Base-by-base conservation (phyloP, 371 early-diverging fungal species). In the Gilbertella persicaria region DNA sequence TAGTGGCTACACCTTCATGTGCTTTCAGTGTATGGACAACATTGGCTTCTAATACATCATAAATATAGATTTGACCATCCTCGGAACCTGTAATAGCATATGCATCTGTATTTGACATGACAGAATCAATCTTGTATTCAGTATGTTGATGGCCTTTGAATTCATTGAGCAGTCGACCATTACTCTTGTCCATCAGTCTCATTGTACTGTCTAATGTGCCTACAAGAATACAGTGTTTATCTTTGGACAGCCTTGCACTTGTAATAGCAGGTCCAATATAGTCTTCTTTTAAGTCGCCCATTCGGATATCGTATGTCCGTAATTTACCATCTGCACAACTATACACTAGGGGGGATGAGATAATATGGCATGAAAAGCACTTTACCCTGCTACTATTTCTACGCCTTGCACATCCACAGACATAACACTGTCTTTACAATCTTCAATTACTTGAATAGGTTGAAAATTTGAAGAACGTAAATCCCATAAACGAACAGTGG, bases 401-500 rank as follows among this genome's bases (percentile, higher is more conserved):
- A 74, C 69, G 9, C 78, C 90, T 29, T 68, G 55, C 19, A 95
- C 64, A 30, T 80, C 78, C 10, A 97, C 71, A 1, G 91, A 86
- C 54, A 90, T 85, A 4, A 97, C 84, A 43, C 89, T 88, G 56
- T 97, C 98, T 60, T 91, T 91, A 44, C 90, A 85, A 12, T 94
- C 96, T 21, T 86, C 84, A n/a, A 96, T 60, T 0, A 89, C 70
- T 58, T 96, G 96, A 33, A 97, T 87, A 3, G 94, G 94, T 26
- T 76, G 50, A 44, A 81, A 69, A 28, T 81, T 69, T 1, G 81
- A 66, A 12, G 94, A 86, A 19, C 93, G 79, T 16, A 49, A n/a
- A 58, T 97, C 98, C 96, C 96, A 96, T 38, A 93, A 67, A 29
- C 91, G 75, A 21, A 97, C 88, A 0, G 92, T 88, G 4, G 93